phyloP scores from a whole-genome alignment of 192 early-diverging fungal genomes.

The Rhizophagus prolifer region DNA sequence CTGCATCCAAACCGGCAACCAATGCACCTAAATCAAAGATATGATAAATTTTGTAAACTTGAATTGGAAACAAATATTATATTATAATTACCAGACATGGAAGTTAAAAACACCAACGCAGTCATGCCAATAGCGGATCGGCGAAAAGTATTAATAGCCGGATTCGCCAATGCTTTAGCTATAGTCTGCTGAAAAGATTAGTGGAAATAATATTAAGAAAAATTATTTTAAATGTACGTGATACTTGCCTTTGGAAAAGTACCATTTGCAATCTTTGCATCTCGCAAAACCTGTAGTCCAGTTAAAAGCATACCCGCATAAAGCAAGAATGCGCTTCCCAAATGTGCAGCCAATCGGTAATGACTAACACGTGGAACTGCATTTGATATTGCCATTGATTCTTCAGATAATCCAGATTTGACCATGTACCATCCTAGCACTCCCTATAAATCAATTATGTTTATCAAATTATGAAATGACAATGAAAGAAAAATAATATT shows the following conservation, averaged over 20 bases:
- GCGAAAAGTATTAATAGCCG: slow-evolving; percentile 61
- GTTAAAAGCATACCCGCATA: slow-evolving; percentile 79
- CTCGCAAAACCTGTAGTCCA: slow-evolving; percentile 76
- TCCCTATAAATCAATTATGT: slow-evolving; percentile 55
- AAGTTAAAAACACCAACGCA: slow-evolving; percentile 79
- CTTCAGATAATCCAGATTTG: slow-evolving; percentile 82
- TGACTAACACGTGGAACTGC: slow-evolving; percentile 91
- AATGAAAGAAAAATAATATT: slow-evolving; percentile 1
- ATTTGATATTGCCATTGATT: slow-evolving; percentile 73
- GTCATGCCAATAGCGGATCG: slow-evolving; percentile 61
- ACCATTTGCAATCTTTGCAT: slow-evolving; percentile 59
- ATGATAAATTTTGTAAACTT: neutral
- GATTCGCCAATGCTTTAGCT: slow-evolving; percentile 50
- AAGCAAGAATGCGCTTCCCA: slow-evolving; percentile 84
- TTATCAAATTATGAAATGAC: slow-evolving; percentile 7
- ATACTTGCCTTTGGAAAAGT: slow-evolving; percentile 37
- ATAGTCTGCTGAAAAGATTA: slow-evolving; percentile 26
- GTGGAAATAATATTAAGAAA: neutral
- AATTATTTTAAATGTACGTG: neutral
- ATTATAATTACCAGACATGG: slow-evolving; percentile 65
- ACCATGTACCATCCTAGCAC: slow-evolving; percentile 99
- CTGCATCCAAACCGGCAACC: slow-evolving; percentile 96
- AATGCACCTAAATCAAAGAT: slow-evolving; percentile 53
- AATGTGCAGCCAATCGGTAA: slow-evolving; percentile 89
- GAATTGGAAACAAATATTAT: neutral